Percentiles rank a stretch among this genome's conserved stretches.
Conservation (phyloP, 1,284 basidiomycete genomes). For the Irpex rosettiformis region DNA sequence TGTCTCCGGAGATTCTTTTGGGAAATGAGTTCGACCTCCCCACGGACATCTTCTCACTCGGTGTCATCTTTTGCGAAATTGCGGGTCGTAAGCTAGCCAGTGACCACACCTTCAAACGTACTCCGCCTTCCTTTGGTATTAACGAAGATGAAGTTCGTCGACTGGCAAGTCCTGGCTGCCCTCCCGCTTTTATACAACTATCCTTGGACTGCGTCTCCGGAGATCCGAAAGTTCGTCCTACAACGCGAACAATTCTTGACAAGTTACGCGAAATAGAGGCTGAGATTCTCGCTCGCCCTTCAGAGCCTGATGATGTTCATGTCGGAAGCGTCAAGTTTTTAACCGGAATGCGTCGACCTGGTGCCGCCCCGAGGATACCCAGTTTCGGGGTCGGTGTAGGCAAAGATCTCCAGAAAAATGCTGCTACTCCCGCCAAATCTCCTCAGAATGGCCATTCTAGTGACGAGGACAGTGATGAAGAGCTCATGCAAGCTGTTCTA, state of each 20-base stretch:
- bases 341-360: slow-evolving; percentile 57
- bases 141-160: slow-evolving; percentile 73
- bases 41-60: slow-evolving; percentile 93
- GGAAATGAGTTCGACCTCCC: slow-evolving; percentile 91
- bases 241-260: slow-evolving; percentile 73
- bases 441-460: slow-evolving; percentile 31
- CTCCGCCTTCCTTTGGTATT: slow-evolving; percentile 75
- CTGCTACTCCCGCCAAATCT: slow-evolving; percentile 15
- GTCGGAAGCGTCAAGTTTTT: slow-evolving; percentile 85
- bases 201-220: slow-evolving; percentile 75
- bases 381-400: slow-evolving; percentile 80
- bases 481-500: slow-evolving; percentile 65
- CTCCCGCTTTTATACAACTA: slow-evolving; percentile 73
- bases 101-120: slow-evolving; percentile 75
- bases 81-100: slow-evolving; percentile 83
- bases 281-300: slow-evolving; percentile 69
- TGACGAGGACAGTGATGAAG: slow-evolving; percentile 66
- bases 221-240: slow-evolving; percentile 72
- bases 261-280: slow-evolving; percentile 77
- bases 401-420: slow-evolving; percentile 41
- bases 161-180: slow-evolving; percentile 75
- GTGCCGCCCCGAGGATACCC: slow-evolving; percentile 69
- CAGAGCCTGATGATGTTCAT: slow-evolving; percentile 66
- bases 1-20: slow-evolving; percentile 92
- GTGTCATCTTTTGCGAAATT: slow-evolving; percentile 95